Evolutionary conservation across 805 yeast genomes (phyloP), one percentile per base, ranked within the genome.

Genomic region (Soucietia sequanensis): DNA sequence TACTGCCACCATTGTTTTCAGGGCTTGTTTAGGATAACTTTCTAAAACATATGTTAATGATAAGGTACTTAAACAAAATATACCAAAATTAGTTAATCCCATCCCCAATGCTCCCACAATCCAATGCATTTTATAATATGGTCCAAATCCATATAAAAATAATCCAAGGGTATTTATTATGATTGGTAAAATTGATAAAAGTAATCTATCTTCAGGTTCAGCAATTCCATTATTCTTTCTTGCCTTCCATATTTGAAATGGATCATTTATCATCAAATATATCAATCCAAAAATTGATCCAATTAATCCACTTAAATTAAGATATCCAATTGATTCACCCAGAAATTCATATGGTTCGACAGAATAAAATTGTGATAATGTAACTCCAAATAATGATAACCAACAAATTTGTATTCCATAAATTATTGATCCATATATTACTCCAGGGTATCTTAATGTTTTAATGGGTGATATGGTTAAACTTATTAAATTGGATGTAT

Each of bases 401-500:
- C 72, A 75, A 73, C 35, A 68, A 64, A 16, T 74, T 55, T 3
- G 75, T 5, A 69, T 52, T 7, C 81, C 81, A 41, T 74, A 74
- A 13, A 68, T 54, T 43, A 76, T 63, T 1, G 83, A 83, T n/a
- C 76, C 69, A 69, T 77, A 81, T n/a, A 78, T 48, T 3, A 80
- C 77, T 11, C 73, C 64, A 3, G 85, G 39, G 18, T 30, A 39
- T 17, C 26, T 15, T n/a, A 21, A 22, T 21, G 26, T 32, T 8
- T 23, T 31, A 14, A 39, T 30, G 10, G 42, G 42, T 11, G 27
- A 9, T 19, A 33, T 27, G 8, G n/a, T 15, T 8, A 27, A 19
- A n/a, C 12, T 8, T 3, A 21, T 13, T 9, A 26, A 10, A 26
- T 17, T 13, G 12, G 18, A 10, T n/a, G 11, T 14, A 8, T 16